Conservation (phyloP, 768 basidiomycete genomes). For the Boletus pseudo-olivaceus region DNA sequence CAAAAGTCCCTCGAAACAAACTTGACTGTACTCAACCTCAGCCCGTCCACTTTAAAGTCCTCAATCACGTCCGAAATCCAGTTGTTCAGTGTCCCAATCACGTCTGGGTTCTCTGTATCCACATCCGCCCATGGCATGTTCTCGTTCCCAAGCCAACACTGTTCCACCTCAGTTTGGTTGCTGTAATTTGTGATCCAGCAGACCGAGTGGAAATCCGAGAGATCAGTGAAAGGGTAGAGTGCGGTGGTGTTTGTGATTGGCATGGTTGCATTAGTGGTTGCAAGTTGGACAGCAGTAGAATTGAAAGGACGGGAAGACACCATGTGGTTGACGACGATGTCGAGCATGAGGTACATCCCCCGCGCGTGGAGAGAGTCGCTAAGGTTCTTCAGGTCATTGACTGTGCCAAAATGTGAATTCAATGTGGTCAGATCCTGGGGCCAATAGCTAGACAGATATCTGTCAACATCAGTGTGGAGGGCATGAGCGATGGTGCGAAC, state of each 20-base stretch:
- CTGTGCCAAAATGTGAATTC: constrained; percentile 52
- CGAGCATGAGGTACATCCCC: constrained; percentile 60
- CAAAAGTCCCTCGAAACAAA: constrained; percentile 54
- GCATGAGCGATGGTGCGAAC: not conserved
- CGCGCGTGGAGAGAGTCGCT: constrained; percentile 44
- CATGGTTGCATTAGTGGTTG: constrained; percentile 5
- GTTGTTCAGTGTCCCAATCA: constrained; percentile 41
- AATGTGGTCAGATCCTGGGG: constrained; percentile 43
- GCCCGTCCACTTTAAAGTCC: constrained; percentile 49
- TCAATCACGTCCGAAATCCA: constrained; percentile 48
- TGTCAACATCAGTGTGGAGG: not conserved
- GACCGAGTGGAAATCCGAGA: constrained; percentile 37
- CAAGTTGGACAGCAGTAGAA: constrained; percentile 22
- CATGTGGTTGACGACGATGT: constrained; percentile 63
- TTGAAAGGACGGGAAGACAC: constrained; percentile 34
- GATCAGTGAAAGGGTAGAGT: constrained; percentile 31
- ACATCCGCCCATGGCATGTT: constrained; percentile 54
- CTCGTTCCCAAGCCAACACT: constrained; percentile 59
- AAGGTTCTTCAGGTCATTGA: constrained; percentile 48
- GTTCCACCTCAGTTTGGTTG: constrained; percentile 48
- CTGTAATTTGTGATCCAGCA: constrained; percentile 42
- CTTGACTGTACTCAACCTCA: constrained; percentile 60
- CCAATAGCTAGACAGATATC: constrained; percentile 44
- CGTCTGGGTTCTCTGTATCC: constrained; percentile 47
- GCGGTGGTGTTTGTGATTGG: constrained; percentile 18